phyloP scores from a whole-genome alignment of 2,329 filamentous ascomycete species.

The Davidsoniella neocaledoniae region DNA sequence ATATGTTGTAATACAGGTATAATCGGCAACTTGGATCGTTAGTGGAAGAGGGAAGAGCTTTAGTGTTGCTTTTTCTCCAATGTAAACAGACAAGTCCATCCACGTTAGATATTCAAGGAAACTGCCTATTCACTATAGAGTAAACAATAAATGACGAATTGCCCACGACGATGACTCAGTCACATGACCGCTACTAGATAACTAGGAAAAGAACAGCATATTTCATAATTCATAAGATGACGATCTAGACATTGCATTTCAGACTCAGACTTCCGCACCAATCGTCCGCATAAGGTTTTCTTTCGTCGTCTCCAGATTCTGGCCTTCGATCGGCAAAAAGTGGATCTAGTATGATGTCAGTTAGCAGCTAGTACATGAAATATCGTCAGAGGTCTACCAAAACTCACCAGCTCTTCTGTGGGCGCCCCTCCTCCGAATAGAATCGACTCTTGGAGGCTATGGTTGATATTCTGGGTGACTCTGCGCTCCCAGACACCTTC shows the following conservation, averaged over 20 bases:
- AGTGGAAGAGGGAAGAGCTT: too few species aligned
- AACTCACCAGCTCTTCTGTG: constrained; percentile 53
- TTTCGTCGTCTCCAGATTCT: constrained; percentile 39
- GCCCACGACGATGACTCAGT: constrained; percentile 7
- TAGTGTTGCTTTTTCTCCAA: too few species aligned
- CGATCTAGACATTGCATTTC: background rate
- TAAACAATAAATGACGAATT: background rate
- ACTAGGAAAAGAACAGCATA: background rate
- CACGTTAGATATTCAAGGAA: too few species aligned
- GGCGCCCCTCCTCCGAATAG: constrained; percentile 49
- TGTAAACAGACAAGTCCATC: too few species aligned
- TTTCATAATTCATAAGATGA: constrained; percentile 8
- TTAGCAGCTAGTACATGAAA: constrained; percentile 13
- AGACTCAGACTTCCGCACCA: constrained; percentile 18
- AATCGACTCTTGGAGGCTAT: constrained; percentile 62
- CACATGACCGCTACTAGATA: background rate
- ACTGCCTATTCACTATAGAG: too few species aligned
- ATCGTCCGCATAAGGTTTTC: constrained; percentile 39
- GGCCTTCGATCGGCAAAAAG: constrained; percentile 47
- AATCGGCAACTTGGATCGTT: too few species aligned
- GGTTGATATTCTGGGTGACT: constrained; percentile 61
- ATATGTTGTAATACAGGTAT: background rate
- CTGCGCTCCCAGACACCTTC: constrained; percentile 91
- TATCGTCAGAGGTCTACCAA: background rate
- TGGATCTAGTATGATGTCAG: constrained; percentile 32